Evolutionary conservation across 208 protist genomes (phyloP).

Genomic region (Trypanosoma melophagium): DNA sequence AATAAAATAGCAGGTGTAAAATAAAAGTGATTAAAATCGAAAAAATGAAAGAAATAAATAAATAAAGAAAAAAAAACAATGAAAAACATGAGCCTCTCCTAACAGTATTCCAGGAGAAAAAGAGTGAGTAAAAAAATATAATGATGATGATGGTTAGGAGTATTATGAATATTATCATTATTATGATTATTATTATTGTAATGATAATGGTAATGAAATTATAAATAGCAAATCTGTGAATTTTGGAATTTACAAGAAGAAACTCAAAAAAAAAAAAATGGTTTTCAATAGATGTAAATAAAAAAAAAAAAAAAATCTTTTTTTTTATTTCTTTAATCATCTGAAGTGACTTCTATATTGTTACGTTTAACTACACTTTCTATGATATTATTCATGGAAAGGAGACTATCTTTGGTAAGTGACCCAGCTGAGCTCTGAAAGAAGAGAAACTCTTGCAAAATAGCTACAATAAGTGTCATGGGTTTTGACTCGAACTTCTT

Average conservation of each 20-base stretch:
- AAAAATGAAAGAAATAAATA: too few species aligned
- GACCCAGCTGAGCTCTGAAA: slow-evolving; percentile 78
- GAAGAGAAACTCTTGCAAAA: slow-evolving; percentile 87
- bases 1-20: not conserved
- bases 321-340: slow-evolving; percentile 13
- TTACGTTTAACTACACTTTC: slow-evolving; percentile 48
- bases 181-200: too few species aligned
- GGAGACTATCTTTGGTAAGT: slow-evolving; percentile 53
- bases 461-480: slow-evolving; percentile 73
- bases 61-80: not conserved
- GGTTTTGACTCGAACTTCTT: slow-evolving; percentile 34
- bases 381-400: slow-evolving; percentile 53
- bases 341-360: slow-evolving; percentile 43
- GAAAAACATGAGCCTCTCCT: not conserved
- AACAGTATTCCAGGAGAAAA: too few species aligned
- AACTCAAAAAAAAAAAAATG: slow-evolving; percentile 17
- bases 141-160: too few species aligned
- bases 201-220: too few species aligned
- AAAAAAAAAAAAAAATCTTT: slow-evolving; percentile 19
- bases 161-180: too few species aligned
- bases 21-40: not conserved
- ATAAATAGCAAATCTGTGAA: not conserved
- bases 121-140: too few species aligned
- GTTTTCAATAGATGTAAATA: slow-evolving; percentile 6
- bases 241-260: not conserved